Evolutionary conservation across 345 rosid species (phyloP).

Genomic region (Populus tremula): DNA sequence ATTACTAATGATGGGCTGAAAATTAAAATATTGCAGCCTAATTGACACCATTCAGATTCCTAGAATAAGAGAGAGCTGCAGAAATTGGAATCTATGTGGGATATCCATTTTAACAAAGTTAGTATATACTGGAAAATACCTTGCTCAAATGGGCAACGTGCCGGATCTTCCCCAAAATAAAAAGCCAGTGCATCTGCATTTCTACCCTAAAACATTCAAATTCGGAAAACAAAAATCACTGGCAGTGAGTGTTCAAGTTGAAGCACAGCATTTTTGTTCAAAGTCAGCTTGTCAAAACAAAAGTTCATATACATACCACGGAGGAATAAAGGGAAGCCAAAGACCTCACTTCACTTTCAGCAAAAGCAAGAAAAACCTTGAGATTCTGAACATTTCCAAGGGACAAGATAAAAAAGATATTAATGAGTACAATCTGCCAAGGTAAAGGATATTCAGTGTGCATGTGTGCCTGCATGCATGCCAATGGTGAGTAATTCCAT

Average conservation of each 20-base stretch:
- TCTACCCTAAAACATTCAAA: conserved; percentile 32
- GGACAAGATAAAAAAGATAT: neutral
- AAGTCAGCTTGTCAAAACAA: neutral
- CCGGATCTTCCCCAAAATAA: conserved; percentile 97
- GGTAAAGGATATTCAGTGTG: neutral
- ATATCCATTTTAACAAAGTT: neutral
- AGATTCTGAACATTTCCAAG: conserved; percentile 17
- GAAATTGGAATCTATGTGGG: neutral
- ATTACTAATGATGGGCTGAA: neutral
- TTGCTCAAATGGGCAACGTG: conserved; percentile 94
- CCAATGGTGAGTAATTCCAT: neutral
- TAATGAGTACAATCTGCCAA: neutral
- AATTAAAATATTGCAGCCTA: neutral
- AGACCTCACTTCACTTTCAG: conserved; percentile 31
- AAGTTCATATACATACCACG: conserved; percentile 29
- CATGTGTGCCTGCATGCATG: neutral
- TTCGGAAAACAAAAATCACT: conserved; percentile 13
- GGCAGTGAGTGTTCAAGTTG: conserved; percentile 1
- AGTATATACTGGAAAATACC: conserved; percentile 41
- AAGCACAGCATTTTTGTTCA: neutral
- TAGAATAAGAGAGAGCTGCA: neutral
- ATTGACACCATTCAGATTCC: neutral
- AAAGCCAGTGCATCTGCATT: conserved; percentile 95
- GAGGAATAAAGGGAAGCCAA: conserved; percentile 25
- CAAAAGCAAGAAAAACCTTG: conserved; percentile 20